These are phyloP conservation scores for Pyronema domesticum DNA, from an alignment of 495 filamentous ascomycete species.

Conservation along the genomic window DNA sequence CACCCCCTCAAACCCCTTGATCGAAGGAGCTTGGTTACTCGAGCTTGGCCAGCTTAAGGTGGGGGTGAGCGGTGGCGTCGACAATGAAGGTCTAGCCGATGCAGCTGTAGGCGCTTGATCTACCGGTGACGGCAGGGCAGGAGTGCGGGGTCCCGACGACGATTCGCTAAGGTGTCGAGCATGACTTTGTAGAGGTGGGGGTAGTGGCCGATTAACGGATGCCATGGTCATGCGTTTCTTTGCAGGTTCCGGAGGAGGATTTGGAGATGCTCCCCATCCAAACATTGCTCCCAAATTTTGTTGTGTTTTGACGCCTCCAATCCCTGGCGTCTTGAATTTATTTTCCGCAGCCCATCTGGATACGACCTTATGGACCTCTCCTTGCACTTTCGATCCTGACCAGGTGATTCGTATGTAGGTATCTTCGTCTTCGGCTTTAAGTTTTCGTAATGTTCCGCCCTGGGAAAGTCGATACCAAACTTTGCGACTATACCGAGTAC, in stretches of 20 bases:
- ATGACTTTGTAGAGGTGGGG: not conserved
- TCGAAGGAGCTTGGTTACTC: not conserved
- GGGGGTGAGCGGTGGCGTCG: not conserved
- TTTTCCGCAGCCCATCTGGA: conserved; percentile 44
- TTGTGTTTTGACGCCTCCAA: conserved; percentile 12
- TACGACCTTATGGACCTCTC: conserved; percentile 37
- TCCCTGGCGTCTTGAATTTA: conserved; percentile 24
- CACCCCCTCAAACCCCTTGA: too few relatives aligned
- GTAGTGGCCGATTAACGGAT: not conserved
- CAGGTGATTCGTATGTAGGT: conserved; percentile 40
- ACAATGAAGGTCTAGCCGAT: not conserved
- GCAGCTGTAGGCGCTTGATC: not conserved
- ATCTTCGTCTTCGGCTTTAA: conserved; percentile 38
- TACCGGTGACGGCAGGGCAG: not conserved
- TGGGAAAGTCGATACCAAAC: conserved; percentile 46
- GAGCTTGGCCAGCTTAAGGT: not conserved
- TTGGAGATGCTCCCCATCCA: conserved; percentile 13
- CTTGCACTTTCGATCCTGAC: conserved; percentile 34
- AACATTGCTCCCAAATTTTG: conserved; percentile 17
- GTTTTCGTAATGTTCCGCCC: conserved; percentile 36
- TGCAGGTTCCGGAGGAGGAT: not conserved
- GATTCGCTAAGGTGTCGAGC: not conserved
- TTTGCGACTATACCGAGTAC: conserved; percentile 28
- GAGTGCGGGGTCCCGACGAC: not conserved
- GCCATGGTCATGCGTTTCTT: not conserved